A percentile compares a stretch with the other conserved stretches of the same genome.
Evolutionary conservation across 441 rosid genomes (phyloP).

Genomic region (Eutrema salsugineum): DNA sequence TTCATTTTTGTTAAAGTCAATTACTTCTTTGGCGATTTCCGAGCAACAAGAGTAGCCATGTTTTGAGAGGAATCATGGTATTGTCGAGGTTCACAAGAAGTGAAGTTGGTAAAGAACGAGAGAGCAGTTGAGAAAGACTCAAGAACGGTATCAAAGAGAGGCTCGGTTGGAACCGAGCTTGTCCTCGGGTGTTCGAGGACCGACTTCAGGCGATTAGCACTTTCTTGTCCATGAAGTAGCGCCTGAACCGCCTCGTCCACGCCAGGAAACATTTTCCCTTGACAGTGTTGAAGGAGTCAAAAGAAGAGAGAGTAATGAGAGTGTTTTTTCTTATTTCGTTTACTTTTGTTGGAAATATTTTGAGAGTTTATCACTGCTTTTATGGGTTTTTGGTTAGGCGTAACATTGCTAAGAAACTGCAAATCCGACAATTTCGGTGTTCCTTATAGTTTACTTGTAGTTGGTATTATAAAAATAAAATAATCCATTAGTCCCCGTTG

Average conservation of each 20-base stretch:
- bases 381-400: too few species aligned
- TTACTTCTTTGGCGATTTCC: background rate
- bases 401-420: too few species aligned
- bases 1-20: too few species aligned
- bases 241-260: background rate
- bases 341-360: too few species aligned
- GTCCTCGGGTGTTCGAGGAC: background rate
- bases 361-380: too few species aligned
- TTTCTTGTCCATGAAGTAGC: conserved; percentile 16
- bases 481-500: too few species aligned
- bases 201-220: background rate
- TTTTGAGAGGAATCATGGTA: background rate
- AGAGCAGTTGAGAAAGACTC: conserved; percentile 9
- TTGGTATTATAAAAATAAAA: too few species aligned
- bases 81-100: background rate
- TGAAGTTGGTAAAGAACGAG: background rate
- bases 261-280: background rate
- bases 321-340: too few species aligned
- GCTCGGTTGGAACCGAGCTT: background rate
- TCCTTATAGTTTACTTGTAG: too few species aligned
- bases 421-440: too few species aligned
- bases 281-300: background rate
- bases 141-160: conserved; percentile 6
- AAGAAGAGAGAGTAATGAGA: background rate
- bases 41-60: background rate